Conservation (phyloP, 495 filamentous ascomycete genomes). For the Neurospora hispaniola region DNA sequence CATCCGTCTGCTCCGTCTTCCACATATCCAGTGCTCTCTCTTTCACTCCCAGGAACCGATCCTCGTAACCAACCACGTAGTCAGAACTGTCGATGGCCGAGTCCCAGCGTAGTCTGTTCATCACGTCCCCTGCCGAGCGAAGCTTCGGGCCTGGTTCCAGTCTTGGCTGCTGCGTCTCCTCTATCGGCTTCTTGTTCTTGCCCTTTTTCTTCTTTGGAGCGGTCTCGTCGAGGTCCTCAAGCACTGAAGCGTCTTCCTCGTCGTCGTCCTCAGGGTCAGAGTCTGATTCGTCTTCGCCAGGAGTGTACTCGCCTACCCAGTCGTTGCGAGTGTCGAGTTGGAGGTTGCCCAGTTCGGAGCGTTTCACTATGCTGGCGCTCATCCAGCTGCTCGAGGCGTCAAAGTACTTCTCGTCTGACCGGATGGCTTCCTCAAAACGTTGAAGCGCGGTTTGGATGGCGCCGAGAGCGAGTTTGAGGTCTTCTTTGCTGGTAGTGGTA, state of each 20-base stretch:
- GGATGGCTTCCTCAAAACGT: constrained; percentile 38
- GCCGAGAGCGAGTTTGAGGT: constrained; percentile 19
- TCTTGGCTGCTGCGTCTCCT: neutral
- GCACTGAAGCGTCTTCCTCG: constrained; percentile 10
- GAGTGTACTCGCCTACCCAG: constrained; percentile 33
- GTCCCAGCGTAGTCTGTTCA: constrained; percentile 69
- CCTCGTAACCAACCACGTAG: constrained; percentile 65
- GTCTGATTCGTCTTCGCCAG: constrained; percentile 27
- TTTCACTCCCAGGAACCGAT: constrained; percentile 56
- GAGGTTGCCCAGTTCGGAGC: constrained; percentile 22
- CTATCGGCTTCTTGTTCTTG: constrained; percentile 10
- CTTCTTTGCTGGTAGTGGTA: constrained; percentile 17
- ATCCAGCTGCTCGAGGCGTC: constrained; percentile 39
- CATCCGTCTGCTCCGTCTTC: constrained; percentile 67
- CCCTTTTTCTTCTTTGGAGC: constrained; percentile 8
- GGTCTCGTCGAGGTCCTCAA: constrained; percentile 18
- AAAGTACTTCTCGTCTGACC: constrained; percentile 36
- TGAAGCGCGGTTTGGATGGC: constrained; percentile 29
- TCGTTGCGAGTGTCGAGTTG: constrained; percentile 33
- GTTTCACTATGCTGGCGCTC: constrained; percentile 29
- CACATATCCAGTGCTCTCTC: constrained; percentile 55
- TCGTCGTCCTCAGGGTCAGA: constrained; percentile 19
- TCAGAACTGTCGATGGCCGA: constrained; percentile 46
- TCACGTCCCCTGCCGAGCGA: constrained; percentile 46
- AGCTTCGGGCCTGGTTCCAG: constrained; percentile 21